These are phyloP conservation scores for Ceratocystis destructans DNA, from an alignment of 2,329 filamentous ascomycete genomes.

Conservation along the genomic window DNA sequence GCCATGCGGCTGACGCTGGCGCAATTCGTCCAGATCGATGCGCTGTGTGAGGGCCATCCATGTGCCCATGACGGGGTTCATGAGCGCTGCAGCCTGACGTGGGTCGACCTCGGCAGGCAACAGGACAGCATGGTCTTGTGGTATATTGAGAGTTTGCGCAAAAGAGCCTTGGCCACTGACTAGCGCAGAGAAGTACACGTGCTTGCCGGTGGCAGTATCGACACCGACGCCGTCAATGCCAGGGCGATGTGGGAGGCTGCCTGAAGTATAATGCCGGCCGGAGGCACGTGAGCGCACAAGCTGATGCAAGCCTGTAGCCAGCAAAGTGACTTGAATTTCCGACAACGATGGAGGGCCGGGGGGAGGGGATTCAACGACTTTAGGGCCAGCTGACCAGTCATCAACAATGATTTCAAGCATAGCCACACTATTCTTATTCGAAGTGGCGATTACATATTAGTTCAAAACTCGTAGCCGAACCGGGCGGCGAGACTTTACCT, in stretches of 20 bases:
- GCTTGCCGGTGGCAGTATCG: constrained; percentile 31
- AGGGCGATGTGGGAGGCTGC: constrained; percentile 36
- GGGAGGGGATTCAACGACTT: not conserved
- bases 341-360: not conserved
- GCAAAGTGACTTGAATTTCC: constrained; percentile 33
- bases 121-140: constrained; percentile 27
- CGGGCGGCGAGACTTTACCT: no score
- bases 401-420: constrained; percentile 4
- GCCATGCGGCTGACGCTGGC: constrained; percentile 20
- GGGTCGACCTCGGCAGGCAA: constrained; percentile 35
- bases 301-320: constrained; percentile 39
- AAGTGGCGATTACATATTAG: not conserved
- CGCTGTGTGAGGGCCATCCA: constrained; percentile 44
- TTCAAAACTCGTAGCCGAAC: no score
- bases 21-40: constrained; percentile 21
- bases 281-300: constrained; percentile 40
- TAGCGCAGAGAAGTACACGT: constrained; percentile 35
- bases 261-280: constrained; percentile 41
- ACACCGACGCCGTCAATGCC: constrained; percentile 41
- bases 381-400: not conserved
- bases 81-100: constrained; percentile 36
- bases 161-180: constrained; percentile 28
- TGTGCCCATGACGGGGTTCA: constrained; percentile 41
- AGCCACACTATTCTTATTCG: not conserved
- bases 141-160: constrained; percentile 36